These are phyloP conservation scores for Gossypium armourianum DNA, from an alignment of 441 rosid genomes.

Conservation along the genomic window DNA sequence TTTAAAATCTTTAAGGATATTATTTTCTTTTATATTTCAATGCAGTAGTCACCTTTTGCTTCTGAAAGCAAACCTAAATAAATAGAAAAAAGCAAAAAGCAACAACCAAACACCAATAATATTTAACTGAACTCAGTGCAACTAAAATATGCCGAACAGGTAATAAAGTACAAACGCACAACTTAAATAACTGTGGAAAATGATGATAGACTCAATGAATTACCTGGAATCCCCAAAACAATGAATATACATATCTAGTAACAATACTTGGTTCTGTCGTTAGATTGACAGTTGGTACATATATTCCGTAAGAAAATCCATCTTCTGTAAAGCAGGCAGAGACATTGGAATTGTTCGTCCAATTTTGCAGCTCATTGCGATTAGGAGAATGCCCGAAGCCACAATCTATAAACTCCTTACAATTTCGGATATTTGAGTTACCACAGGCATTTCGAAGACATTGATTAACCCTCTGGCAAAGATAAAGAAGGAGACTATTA, in stretches of 20 bases:
- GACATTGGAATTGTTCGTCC: conserved; percentile 38
- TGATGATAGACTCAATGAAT: background rate
- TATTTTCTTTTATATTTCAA: background rate
- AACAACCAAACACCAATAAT: background rate
- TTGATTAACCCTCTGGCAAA: conserved; percentile 66
- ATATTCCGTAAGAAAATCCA: conserved; percentile 58
- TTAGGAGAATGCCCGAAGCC: conserved; percentile 19
- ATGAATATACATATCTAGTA: conserved; percentile 59
- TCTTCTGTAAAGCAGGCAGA: conserved; percentile 34
- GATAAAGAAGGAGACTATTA: background rate
- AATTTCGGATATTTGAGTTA: background rate
- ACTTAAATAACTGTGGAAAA: background rate
- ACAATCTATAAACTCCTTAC: conserved; percentile 46
- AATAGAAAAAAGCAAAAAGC: background rate
- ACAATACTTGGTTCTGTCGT: conserved; percentile 28
- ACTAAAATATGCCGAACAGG: background rate
- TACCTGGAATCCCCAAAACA: conserved; percentile 98
- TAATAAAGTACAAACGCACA: background rate
- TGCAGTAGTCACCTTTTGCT: background rate
- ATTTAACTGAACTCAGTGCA: background rate
- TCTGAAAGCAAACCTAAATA: background rate
- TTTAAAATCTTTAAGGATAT: background rate
- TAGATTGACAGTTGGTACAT: conserved; percentile 40
- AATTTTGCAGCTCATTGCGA: background rate
- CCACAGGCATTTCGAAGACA: conserved; percentile 62